A percentile compares a stretch with the other conserved stretches of the same genome.
These are phyloP conservation scores for Crithidia thermophila DNA, from an alignment of 208 protist genomes.

Conservation along the genomic window DNA sequence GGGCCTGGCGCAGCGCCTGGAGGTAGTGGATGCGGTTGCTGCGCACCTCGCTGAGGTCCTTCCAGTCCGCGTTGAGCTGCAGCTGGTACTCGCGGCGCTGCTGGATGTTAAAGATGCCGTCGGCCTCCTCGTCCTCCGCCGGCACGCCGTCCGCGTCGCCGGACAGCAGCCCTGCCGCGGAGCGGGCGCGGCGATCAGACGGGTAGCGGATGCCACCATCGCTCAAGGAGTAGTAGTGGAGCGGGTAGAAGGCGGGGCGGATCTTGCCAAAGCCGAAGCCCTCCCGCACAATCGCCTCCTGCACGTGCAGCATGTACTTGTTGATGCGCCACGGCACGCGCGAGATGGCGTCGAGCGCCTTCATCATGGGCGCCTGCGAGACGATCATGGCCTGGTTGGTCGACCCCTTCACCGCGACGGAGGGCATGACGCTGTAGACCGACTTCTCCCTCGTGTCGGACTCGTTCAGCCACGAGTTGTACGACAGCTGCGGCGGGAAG, in stretches of 20 bases:
- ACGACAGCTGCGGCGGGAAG: slow-evolving; percentile 90
- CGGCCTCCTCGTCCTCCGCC: slow-evolving; percentile 17
- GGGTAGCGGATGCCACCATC: slow-evolving; percentile 63
- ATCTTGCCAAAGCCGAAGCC: slow-evolving; percentile 94
- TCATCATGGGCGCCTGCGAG: slow-evolving; percentile 92
- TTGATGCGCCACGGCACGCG: slow-evolving; percentile 92
- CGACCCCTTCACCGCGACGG: slow-evolving; percentile 84
- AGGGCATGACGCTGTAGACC: slow-evolving; percentile 91
- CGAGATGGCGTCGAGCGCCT: slow-evolving; percentile 89
- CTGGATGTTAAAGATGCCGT: slow-evolving; percentile 70
- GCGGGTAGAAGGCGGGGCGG: slow-evolving; percentile 86
- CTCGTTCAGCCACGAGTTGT: slow-evolving; percentile 90
- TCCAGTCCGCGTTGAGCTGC: slow-evolving; percentile 85
- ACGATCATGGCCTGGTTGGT: slow-evolving; percentile 93
- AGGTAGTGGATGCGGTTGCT: slow-evolving; percentile 91
- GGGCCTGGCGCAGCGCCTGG: slow-evolving; percentile 88
- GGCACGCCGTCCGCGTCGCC: not conserved
- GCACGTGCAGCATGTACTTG: slow-evolving; percentile 93
- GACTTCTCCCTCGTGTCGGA: slow-evolving; percentile 91
- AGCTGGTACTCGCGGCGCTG: slow-evolving; percentile 61
- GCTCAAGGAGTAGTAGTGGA: slow-evolving; percentile 79
- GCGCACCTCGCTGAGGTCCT: slow-evolving; percentile 78
- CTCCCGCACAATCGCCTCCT: slow-evolving; percentile 92
- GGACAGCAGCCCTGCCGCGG: not conserved
- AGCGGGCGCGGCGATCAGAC: slow-evolving; percentile 16